These are phyloP conservation scores for Trichomonascaceae sp. DNA, from an alignment of 1,139 yeast species.

Conservation along the genomic window DNA sequence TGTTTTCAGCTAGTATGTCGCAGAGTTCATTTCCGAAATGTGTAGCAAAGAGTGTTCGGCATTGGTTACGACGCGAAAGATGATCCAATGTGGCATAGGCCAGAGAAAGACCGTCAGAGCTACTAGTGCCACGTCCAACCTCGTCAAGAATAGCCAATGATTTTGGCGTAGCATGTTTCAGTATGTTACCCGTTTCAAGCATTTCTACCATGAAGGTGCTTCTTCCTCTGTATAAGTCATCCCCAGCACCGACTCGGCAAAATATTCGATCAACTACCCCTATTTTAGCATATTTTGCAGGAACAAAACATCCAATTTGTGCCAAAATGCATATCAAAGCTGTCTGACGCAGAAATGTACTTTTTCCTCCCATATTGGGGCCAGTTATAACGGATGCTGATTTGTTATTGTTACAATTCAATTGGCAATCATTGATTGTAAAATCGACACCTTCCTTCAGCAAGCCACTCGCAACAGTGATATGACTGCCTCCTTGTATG, in stretches of 20 bases:
- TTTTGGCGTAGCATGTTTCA: conserved; percentile 64
- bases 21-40: conserved; percentile 76
- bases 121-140: conserved; percentile 94
- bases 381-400: conserved; percentile 77
- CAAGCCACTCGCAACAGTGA: conserved; percentile 82
- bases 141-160: conserved; percentile 91
- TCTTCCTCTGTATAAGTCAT: conserved; percentile 76
- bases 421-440: conserved; percentile 56
- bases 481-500: conserved; percentile 60
- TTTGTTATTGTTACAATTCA: conserved; percentile 30
- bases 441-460: conserved; percentile 43
- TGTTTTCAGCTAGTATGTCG: conserved; percentile 32
- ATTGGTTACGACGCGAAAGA: conserved; percentile 49
- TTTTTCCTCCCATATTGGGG: conserved; percentile 98
- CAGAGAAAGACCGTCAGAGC: conserved; percentile 81
- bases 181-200: conserved; percentile 85
- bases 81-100: conserved; percentile 75
- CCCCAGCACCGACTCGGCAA: conserved; percentile 83
- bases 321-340: conserved; percentile 84
- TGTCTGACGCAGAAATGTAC: conserved; percentile 81
- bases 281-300: conserved; percentile 64
- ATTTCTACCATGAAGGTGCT: conserved; percentile 97
- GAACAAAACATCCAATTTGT: conserved; percentile 86
- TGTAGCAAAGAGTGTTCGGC: conserved; percentile 85
- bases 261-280: conserved; percentile 83